phyloP scores from a whole-genome alignment of 805 yeast genomes.

The Blastobotrys parvus region DNA sequence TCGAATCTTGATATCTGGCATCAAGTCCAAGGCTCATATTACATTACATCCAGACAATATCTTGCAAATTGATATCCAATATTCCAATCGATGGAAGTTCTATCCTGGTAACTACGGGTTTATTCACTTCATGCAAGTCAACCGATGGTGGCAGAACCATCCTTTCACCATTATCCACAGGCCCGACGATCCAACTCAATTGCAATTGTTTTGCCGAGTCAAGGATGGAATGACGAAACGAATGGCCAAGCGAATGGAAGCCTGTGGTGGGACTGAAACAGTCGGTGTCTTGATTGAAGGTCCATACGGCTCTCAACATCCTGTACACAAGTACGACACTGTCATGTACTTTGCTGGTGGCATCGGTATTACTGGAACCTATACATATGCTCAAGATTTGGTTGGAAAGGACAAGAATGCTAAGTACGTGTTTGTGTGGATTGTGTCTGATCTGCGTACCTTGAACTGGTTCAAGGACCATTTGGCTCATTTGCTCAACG shows the following conservation, averaged over 20 bases:
- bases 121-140: slow-evolving; percentile 46
- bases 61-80: slow-evolving; percentile 21
- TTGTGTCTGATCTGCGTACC: slow-evolving; percentile 20
- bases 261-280: not conserved
- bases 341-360: slow-evolving; percentile 66
- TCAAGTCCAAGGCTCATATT: slow-evolving; percentile 23
- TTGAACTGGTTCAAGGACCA: slow-evolving; percentile 26
- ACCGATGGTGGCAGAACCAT: slow-evolving; percentile 60
- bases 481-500: slow-evolving; percentile 10
- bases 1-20: slow-evolving; percentile 52
- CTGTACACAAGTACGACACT: slow-evolving; percentile 44
- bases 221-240: slow-evolving; percentile 15
- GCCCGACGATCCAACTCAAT: slow-evolving; percentile 10
- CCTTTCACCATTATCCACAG: slow-evolving; percentile 47
- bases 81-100: slow-evolving; percentile 41
- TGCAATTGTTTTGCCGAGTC: slow-evolving; percentile 11
- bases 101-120: slow-evolving; percentile 51
- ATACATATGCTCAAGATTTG: slow-evolving; percentile 31
- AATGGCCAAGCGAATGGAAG: slow-evolving; percentile 6
- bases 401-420: slow-evolving; percentile 6
- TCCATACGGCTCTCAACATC: slow-evolving; percentile 55
- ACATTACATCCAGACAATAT: slow-evolving; percentile 9
- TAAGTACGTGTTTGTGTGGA: slow-evolving; percentile 25
- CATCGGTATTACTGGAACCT: slow-evolving; percentile 61
- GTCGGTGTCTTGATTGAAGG: slow-evolving; percentile 43